Evolutionary conservation across 257 asterid species (phyloP).

Genomic region (Jasminum sambac): DNA sequence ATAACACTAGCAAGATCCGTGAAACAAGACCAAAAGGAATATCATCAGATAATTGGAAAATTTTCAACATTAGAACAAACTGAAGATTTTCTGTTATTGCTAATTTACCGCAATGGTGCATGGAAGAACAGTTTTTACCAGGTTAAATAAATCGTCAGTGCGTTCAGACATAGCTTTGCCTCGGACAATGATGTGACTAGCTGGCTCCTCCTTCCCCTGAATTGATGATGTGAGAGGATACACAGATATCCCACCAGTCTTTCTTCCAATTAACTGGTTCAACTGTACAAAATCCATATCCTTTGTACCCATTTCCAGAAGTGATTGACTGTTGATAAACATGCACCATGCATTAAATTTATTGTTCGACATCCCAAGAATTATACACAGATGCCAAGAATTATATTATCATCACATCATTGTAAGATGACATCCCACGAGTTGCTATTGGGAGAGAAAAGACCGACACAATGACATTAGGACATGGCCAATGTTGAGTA

Average conservation of each 20-base stretch:
- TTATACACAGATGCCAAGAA: not conserved
- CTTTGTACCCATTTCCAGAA: constrained; percentile 97
- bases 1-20: not conserved
- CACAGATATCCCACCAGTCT: constrained; percentile 95
- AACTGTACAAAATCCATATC: constrained; percentile 91
- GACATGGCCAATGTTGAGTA: not conserved
- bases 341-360: constrained; percentile 23
- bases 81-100: constrained; percentile 11
- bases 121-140: constrained; percentile 49
- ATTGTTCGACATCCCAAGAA: constrained; percentile 3
- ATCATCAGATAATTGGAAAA: constrained; percentile 6
- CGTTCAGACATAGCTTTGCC: constrained; percentile 96
- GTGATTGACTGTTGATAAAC: constrained; percentile 74
- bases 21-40: not conserved
- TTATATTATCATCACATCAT: constrained; percentile 9
- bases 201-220: constrained; percentile 74
- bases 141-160: constrained; percentile 76
- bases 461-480: not conserved
- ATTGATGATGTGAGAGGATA: constrained; percentile 89
- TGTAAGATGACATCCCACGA: not conserved
- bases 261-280: constrained; percentile 92
- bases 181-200: constrained; percentile 75
- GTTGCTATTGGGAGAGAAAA: not conserved
- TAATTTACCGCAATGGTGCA: constrained; percentile 13
- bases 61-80: constrained; percentile 20